Percentiles rank a stretch among this genome's conserved stretches.
Evolutionary conservation across 2,329 filamentous ascomycete species (phyloP).

Genomic region (Apiospora pterosperma): DNA sequence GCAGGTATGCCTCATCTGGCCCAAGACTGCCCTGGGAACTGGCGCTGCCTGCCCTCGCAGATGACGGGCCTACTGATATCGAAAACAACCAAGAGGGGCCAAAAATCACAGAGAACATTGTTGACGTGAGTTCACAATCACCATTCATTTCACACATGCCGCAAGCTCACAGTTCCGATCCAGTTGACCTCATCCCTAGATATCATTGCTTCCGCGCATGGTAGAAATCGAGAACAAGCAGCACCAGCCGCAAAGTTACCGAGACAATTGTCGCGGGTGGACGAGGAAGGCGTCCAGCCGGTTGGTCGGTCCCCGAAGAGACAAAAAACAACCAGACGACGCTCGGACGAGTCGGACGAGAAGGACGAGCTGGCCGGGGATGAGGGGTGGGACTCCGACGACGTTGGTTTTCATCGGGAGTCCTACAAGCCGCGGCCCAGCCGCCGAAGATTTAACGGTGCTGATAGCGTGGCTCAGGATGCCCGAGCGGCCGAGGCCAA

Average conservation of each 20-base stretch:
- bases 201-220: constrained; percentile 15
- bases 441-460: constrained; percentile 12
- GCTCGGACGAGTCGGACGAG: constrained; percentile 15
- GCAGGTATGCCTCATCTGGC: constrained; percentile 25
- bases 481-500: neutral
- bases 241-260: constrained; percentile 6
- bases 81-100: constrained; percentile 11
- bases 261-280: neutral
- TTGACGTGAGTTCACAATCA: constrained; percentile 19
- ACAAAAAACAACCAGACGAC: constrained; percentile 9
- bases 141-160: neutral
- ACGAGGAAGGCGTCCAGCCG: constrained; percentile 1
- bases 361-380: constrained; percentile 25
- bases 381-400: constrained; percentile 12
- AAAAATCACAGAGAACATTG: constrained; percentile 10
- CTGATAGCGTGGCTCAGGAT: constrained; percentile 3
- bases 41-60: neutral
- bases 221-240: constrained; percentile 2
- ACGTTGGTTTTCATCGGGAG: constrained; percentile 11
- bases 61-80: neutral
- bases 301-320: constrained; percentile 12
- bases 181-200: constrained; percentile 28
- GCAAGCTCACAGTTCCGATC: constrained; percentile 8
- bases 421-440: constrained; percentile 17
- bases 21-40: constrained; percentile 24